Evolutionary conservation across 1,284 basidiomycete species (phyloP).

Genomic region (Microbotryomycetes sp.): DNA sequence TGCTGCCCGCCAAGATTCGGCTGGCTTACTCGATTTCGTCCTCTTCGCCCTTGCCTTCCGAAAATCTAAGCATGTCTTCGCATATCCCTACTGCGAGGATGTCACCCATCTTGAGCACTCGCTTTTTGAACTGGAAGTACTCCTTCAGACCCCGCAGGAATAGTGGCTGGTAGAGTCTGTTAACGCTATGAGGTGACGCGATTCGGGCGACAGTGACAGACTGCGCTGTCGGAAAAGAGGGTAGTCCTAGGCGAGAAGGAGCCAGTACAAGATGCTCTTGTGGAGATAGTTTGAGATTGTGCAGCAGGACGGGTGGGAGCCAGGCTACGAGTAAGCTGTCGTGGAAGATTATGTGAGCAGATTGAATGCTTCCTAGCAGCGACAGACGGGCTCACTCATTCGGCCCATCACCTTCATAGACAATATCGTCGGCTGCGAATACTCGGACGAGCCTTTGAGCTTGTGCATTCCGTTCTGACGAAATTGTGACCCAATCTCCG

Average conservation of each 20-base stretch:
- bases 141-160: slow-evolving; percentile 61
- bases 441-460: slow-evolving; percentile 37
- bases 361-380: slow-evolving; percentile 45
- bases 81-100: slow-evolving; percentile 66
- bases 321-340: neutral
- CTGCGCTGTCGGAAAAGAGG: slow-evolving; percentile 62
- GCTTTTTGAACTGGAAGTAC: slow-evolving; percentile 56
- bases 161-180: slow-evolving; percentile 62
- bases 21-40: slow-evolving; percentile 37
- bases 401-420: too few species aligned
- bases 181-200: slow-evolving; percentile 68
- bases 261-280: neutral
- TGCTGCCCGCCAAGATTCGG: too few species aligned
- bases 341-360: slow-evolving; percentile 34
- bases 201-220: slow-evolving; percentile 73
- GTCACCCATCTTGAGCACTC: slow-evolving; percentile 72
- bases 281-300: slow-evolving; percentile 14
- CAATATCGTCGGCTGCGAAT: slow-evolving; percentile 25
- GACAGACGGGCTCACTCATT: slow-evolving; percentile 52
- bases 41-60: slow-evolving; percentile 39
- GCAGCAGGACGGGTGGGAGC: slow-evolving; percentile 17
- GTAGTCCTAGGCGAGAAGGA: slow-evolving; percentile 32
- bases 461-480: slow-evolving; percentile 21
- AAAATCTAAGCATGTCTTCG: slow-evolving; percentile 46
- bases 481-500: slow-evolving; percentile 72